Conservation (phyloP, 2,329 filamentous ascomycete species). For the Penicillium sp. region DNA sequence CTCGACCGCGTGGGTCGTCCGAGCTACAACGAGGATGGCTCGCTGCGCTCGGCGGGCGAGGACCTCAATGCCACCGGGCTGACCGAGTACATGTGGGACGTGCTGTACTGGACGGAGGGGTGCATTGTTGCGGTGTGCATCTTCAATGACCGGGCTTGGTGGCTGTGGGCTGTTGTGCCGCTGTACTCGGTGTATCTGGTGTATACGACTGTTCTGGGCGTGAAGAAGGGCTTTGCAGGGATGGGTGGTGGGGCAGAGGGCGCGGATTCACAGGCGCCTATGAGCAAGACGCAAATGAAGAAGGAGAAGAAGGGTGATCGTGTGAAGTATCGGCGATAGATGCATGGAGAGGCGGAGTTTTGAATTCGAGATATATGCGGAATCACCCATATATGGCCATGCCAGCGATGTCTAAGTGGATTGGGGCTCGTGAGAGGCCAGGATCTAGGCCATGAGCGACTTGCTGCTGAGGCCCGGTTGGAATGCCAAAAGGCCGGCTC, state of each 20-base stretch:
- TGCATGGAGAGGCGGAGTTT: background rate
- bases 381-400: background rate
- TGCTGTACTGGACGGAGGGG: slow-evolving; percentile 91
- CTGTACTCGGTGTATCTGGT: slow-evolving; percentile 51
- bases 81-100: slow-evolving; percentile 98
- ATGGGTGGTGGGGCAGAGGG: slow-evolving; percentile 39
- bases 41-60: slow-evolving; percentile 77
- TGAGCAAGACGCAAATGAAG: slow-evolving; percentile 57
- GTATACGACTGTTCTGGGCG: slow-evolving; percentile 50
- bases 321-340: slow-evolving; percentile 14
- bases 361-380: background rate
- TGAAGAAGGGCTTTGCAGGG: slow-evolving; percentile 48
- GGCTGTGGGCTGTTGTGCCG: slow-evolving; percentile 58
- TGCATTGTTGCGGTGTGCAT: slow-evolving; percentile 71
- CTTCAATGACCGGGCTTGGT: slow-evolving; percentile 80
- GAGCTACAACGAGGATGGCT: slow-evolving; percentile 64
- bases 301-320: slow-evolving; percentile 54
- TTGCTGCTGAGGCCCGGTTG: background rate
- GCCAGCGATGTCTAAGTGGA: background rate
- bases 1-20: slow-evolving; percentile 85
- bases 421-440: background rate
- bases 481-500: background rate
- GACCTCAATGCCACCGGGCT: slow-evolving; percentile 84
- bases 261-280: slow-evolving; percentile 26
- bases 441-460: background rate